Evolutionary conservation across 2,329 filamentous ascomycete species (phyloP), one percentile per base, ranked within the genome.

Genomic region (Aspergillus sp.): DNA sequence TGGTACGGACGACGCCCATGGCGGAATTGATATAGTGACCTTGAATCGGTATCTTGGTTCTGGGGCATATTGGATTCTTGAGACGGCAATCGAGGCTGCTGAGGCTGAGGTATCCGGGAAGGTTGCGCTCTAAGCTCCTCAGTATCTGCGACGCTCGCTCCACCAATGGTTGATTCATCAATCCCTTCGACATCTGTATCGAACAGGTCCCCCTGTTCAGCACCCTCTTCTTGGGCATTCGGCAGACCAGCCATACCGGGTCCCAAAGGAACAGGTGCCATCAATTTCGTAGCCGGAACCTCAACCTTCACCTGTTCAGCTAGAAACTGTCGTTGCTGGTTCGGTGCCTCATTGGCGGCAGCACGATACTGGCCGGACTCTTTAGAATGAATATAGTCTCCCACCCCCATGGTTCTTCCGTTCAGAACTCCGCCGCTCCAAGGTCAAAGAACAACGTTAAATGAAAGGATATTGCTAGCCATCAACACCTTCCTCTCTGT

Each of bases 101-200:
- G 28, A 19, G 27, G 29, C 28, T 42, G 40, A 29, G 28, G 40
- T n/a, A 42, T 10, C 12, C 30, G 28, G 6, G 10, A 5, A 30
- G 29, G 28, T 12, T 42, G 10, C 3, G 30, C 28, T 29, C 60
- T 57, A 42, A 48, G 48, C 43, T 66, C 63, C 36, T 67, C 64
- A 45, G 52, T 55, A 29, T 58, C 63, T 45, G 67, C 50, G 46
- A 73, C 48, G 57, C 71, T 70, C 26, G 62, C 65, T 19, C 56
- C 63, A 2, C 61, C 63, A 54, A 69, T 62, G 5, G 68, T 71
- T 3, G 68, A 70, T 51, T 71, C 68, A 57, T 71, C 68, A 7
- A 70, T 55, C 7, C 62, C 68, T 48, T 71, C 68, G 6, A 70
- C 66, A 50, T 71, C 68, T 4, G 68, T 71, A 49, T 71, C 68